phyloP scores from a whole-genome alignment of 2,329 filamentous ascomycete genomes.

The Fusarium sulawesiense region DNA sequence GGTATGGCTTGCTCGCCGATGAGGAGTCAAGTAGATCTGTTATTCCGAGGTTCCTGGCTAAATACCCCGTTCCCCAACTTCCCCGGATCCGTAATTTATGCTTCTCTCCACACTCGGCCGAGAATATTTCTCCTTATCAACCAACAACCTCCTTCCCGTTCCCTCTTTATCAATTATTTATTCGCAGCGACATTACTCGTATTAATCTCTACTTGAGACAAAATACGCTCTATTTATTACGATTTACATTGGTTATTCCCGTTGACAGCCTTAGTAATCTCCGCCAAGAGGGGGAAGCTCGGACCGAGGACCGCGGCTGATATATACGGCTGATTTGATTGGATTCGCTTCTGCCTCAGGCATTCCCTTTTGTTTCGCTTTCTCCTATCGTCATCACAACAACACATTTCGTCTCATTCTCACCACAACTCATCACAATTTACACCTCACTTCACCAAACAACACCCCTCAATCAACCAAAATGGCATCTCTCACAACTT shows the following conservation, averaged over 20 bases:
- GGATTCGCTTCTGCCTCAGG: constrained; percentile 3
- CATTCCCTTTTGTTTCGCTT: background rate
- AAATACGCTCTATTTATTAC: background rate
- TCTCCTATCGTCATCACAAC: constrained; percentile 12
- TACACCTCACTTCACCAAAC: background rate
- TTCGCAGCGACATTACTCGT: background rate
- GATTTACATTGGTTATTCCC: background rate
- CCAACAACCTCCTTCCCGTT: too few species aligned
- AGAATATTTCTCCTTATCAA: background rate
- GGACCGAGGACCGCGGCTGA: constrained; percentile 21
- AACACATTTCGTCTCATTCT: constrained; percentile 10
- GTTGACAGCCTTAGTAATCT: background rate
- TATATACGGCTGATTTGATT: constrained; percentile 13
- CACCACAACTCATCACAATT: background rate
- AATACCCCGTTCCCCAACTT: background rate
- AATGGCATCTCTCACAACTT: background rate
- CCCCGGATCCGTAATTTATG: constrained; percentile 1
- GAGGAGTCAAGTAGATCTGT: background rate
- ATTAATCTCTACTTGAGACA: too few species aligned
- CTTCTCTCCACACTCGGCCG: background rate
- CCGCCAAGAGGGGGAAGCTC: background rate
- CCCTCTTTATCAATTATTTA: too few species aligned
- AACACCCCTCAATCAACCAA: background rate
- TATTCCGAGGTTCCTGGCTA: background rate
- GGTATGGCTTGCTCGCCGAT: too few species aligned